Evolutionary conservation across 495 filamentous ascomycete genomes (phyloP), one percentile per base, ranked within the genome.

Genomic region (Glutinoglossum americanum): DNA sequence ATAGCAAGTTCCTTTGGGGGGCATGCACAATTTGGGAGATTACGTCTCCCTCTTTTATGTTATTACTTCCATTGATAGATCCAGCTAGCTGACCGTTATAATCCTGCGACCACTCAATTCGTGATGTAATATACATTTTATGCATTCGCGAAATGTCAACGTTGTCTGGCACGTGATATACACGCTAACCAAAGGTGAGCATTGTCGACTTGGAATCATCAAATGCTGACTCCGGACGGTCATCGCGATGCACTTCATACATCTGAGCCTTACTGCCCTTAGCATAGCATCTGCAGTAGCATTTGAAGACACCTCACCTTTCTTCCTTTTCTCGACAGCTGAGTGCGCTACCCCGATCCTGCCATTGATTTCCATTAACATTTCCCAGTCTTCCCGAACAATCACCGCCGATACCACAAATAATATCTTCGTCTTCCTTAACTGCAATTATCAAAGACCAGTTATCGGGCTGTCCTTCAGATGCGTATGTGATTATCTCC

Each of bases 401-500:
- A 30, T 47, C 56, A 26, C 10, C 21, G 21, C 21, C 25, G 23
- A 39, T 58, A 23, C 67, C 71, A 37, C 66, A 72, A 56, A 67
- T 76, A 56, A 67, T 71, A 49, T 63, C 72, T 48, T 68, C 73
- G 33, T 58, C 66, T n/a, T 67, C 68, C 23, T 59, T 74, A 17
- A 63, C 65, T 23, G 56, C 65, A 0, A 61, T 67, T 10, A 49
- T 71, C 30, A 71, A 63, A 28, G 68, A 64, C 17, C 64, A 62
- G 62, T 76, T 96, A 30, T 71, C 70, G 11, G 64, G 64, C n/a
- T 94, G 88, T 67, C 78, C 80, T 0, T 87, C 85, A 3, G 76
- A 83, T 33, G 78, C 77, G 47, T 96, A 95, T 73, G 71, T 95
- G 65, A 69, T 97, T 60, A 78, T 90, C 56, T 79, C 78, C 21